phyloP scores from a whole-genome alignment of 2,329 filamentous ascomycete species.

The Fusarium sp. region DNA sequence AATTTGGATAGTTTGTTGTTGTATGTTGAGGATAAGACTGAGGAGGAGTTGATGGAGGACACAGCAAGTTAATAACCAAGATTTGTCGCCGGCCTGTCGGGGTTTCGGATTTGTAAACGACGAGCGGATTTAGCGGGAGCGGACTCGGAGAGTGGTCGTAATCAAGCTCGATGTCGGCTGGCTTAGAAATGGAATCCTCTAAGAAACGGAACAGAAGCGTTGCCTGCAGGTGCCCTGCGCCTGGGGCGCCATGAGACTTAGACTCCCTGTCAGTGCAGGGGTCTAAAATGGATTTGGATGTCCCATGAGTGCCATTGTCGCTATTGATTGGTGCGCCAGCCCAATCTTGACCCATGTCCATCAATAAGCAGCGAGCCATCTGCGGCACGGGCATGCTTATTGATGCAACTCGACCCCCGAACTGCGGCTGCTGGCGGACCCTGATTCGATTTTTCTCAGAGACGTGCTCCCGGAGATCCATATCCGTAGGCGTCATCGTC shows the following conservation, averaged over 20 bases:
- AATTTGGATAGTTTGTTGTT: neutral
- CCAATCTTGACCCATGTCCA: conserved; percentile 32
- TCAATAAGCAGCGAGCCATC: conserved; percentile 36
- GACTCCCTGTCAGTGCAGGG: conserved; percentile 32
- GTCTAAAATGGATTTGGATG: conserved; percentile 23
- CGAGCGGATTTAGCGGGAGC: conserved; percentile 33
- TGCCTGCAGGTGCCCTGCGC: conserved; percentile 22
- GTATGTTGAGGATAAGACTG: conserved; percentile 17
- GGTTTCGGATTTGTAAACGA: conserved; percentile 37
- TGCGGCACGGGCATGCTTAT: conserved; percentile 33
- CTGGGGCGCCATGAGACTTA: conserved; percentile 26
- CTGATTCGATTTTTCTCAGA: conserved; percentile 29
- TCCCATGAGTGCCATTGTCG: conserved; percentile 34
- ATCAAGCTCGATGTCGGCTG: conserved; percentile 15
- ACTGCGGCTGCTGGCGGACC: conserved; percentile 40
- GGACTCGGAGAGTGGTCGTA: conserved; percentile 23
- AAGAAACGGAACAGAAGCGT: conserved; percentile 29
- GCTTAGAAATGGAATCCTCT: conserved; percentile 37
- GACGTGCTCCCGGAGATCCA: conserved; percentile 34
- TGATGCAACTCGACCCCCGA: conserved; percentile 37
- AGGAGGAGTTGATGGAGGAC: conserved; percentile 12
- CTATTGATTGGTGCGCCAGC: conserved; percentile 43
- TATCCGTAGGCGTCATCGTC: conserved; percentile 36
- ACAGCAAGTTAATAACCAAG: conserved; percentile 17
- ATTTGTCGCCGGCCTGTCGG: conserved; percentile 24